Percentiles rank a stretch among this genome's conserved stretches.
Evolutionary conservation across 306 rosid species (phyloP).

Genomic region (Acacia acuminata): DNA sequence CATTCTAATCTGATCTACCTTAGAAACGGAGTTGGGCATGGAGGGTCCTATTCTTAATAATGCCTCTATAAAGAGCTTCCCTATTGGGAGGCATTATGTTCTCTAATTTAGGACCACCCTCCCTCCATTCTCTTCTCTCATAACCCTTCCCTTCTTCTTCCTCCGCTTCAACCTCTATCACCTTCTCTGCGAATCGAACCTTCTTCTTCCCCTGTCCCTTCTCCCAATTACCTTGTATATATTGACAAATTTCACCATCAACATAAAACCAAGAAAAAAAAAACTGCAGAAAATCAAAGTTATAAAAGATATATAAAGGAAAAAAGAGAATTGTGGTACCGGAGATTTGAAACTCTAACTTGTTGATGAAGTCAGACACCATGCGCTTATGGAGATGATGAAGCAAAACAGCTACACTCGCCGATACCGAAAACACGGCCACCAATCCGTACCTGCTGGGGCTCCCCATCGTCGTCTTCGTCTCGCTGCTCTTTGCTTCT

Average conservation of each 20-base stretch:
- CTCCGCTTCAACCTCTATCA: constrained; percentile 41
- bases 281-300: too few relatives aligned
- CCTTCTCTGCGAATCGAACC: constrained; percentile 68
- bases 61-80: constrained; percentile 1
- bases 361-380: constrained; percentile 72
- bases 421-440: constrained; percentile 83
- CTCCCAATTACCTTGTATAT: constrained; percentile 6
- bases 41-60: neutral
- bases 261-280: too few relatives aligned
- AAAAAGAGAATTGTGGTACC: neutral
- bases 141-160: constrained; percentile 18
- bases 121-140: neutral
- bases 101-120: neutral
- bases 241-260: neutral
- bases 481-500: neutral
- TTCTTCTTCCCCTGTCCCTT: constrained; percentile 56
- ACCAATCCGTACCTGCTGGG: constrained; percentile 62
- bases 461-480: constrained; percentile 42
- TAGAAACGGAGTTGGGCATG: neutral
- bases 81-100: constrained; percentile 1
- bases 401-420: constrained; percentile 65
- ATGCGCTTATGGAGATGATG: constrained; percentile 77
- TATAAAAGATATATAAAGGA: neutral
- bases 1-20: too few relatives aligned
- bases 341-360: constrained; percentile 52